phyloP scores from a whole-genome alignment of 768 basidiomycete species.

The Panellus pusillus region DNA sequence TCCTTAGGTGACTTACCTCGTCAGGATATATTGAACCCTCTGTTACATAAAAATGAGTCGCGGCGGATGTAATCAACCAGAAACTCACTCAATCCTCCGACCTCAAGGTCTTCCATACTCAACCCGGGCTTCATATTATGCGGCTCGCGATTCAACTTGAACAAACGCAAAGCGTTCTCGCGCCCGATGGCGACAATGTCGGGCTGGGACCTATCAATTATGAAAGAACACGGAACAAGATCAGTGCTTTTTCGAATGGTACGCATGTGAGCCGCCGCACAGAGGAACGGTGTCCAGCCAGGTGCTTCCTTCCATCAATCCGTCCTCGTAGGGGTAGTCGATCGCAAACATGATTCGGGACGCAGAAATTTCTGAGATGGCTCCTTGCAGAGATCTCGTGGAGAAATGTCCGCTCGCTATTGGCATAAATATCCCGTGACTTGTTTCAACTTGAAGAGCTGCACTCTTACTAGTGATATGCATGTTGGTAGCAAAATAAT shows the following conservation, averaged over 20 bases:
- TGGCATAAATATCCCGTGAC: neutral
- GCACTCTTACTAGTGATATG: constrained; percentile 21
- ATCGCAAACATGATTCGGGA: constrained; percentile 21
- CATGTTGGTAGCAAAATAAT: constrained; percentile 23
- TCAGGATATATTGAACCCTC: constrained; percentile 18
- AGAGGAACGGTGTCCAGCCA: constrained; percentile 21
- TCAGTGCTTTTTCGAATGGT: too few species aligned
- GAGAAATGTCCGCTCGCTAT: constrained; percentile 21
- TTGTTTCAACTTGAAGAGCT: neutral
- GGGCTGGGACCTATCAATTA: constrained; percentile 7
- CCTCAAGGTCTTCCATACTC: constrained; percentile 11
- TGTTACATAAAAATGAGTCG: neutral
- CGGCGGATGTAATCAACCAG: neutral
- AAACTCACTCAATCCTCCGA: constrained; percentile 16
- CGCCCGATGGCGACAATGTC: constrained; percentile 21
- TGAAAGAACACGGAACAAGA: too few species aligned
- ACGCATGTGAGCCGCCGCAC: neutral
- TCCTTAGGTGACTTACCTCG: constrained; percentile 10
- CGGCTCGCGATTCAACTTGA: constrained; percentile 19
- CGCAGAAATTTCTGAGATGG: constrained; percentile 16
- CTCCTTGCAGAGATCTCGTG: constrained; percentile 16
- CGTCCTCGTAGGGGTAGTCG: constrained; percentile 23
- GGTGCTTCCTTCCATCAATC: constrained; percentile 20
- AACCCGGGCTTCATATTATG: constrained; percentile 13
- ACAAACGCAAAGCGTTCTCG: constrained; percentile 18